These are phyloP conservation scores for Quercus berberidifolia DNA, from an alignment of 306 rosid species.

Conservation along the genomic window DNA sequence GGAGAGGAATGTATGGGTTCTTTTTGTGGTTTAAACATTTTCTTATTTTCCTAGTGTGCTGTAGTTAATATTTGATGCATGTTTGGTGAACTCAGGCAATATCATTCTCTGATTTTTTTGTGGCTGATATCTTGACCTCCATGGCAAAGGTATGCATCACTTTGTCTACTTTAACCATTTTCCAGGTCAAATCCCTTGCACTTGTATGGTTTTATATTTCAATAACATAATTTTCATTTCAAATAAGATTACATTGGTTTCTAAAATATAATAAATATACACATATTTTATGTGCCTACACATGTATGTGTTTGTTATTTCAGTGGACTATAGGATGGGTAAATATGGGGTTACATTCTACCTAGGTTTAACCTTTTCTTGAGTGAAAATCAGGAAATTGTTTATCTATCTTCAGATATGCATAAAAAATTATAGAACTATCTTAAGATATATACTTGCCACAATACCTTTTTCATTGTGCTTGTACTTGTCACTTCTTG, in stretches of 20 bases:
- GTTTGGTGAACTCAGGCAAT: constrained; percentile 70
- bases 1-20: not conserved
- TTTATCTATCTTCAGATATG: constrained; percentile 10
- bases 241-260: not conserved
- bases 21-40: not conserved
- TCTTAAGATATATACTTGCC: constrained; percentile 7
- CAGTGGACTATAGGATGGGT: not conserved
- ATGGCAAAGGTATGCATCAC: constrained; percentile 77
- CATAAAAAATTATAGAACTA: no score
- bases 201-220: constrained; percentile 14
- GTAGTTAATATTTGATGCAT: constrained; percentile 23
- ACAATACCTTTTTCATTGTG: not conserved
- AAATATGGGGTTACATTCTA: not conserved
- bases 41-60: not conserved
- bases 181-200: constrained; percentile 9
- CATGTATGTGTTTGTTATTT: not conserved
- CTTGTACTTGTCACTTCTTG: constrained; percentile 19
- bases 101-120: constrained; percentile 86
- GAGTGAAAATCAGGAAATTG: constrained; percentile 10
- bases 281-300: not conserved
- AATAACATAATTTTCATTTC: not conserved
- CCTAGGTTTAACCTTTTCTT: not conserved
- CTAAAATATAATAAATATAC: not conserved
- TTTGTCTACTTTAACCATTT: constrained; percentile 18
- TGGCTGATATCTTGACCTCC: constrained; percentile 97